phyloP scores from a whole-genome alignment of 202 grass and related monocot genomes.

The Bolboschoenoplectus hybrid region DNA sequence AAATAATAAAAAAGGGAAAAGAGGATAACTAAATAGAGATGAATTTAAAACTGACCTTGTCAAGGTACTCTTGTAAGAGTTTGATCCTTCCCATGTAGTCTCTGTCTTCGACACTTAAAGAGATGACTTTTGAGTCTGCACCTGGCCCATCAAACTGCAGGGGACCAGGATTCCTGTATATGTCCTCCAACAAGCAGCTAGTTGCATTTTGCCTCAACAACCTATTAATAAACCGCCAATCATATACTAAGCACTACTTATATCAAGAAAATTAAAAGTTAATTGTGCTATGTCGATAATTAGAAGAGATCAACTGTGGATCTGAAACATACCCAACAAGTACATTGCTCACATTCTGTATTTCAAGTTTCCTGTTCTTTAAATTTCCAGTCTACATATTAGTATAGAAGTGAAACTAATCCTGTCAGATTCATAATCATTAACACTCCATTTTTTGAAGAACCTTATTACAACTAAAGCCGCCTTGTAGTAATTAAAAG shows the following conservation, averaged over 20 bases:
- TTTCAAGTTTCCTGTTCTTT: not conserved
- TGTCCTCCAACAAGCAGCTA: constrained; percentile 85
- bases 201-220: constrained; percentile 75
- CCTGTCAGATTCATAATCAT: too few species aligned
- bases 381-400: not conserved
- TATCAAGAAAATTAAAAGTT: not conserved
- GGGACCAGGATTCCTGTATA: constrained; percentile 96
- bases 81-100: constrained; percentile 99
- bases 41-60: constrained; percentile 60
- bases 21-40: not conserved
- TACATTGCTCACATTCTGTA: not conserved
- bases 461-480: not conserved
- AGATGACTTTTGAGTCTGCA: constrained; percentile 72
- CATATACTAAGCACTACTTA: not conserved
- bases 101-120: constrained; percentile 93
- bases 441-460: not conserved
- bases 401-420: not conserved
- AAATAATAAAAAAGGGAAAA: not conserved
- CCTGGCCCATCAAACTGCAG: constrained; percentile 88
- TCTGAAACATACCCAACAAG: not conserved
- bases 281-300: not conserved
- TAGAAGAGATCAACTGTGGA: not conserved
- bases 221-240: constrained; percentile 45
- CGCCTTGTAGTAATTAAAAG: not conserved
- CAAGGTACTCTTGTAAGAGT: constrained; percentile 87